Evolutionary conservation across 257 asterid genomes (phyloP), one percentile per base, ranked within the genome.

Genomic region (Solanum sejunctum): DNA sequence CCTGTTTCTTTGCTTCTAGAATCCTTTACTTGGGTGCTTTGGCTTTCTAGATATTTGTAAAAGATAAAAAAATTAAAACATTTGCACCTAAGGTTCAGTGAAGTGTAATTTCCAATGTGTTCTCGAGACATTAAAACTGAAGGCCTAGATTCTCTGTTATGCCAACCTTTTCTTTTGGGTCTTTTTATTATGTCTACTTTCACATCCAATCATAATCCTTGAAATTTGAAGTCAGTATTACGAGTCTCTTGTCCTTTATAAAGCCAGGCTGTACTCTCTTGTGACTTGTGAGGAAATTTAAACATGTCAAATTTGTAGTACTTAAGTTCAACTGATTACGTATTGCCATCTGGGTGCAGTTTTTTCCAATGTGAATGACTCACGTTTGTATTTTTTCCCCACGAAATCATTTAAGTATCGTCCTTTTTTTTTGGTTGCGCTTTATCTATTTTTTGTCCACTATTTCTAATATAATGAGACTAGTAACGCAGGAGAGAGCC

Each of bases 401-500:
- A 23, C 49, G 61, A 52, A 78, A 26, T 10, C 64, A 26, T 78
- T 78, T 26, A 10, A 26, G 3, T 16, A 17, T 52, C 45, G 83
- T 81, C 81, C 52, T 69, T 73, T 23, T 28, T 78, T 10, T 20
- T 83, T 70, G 36, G 49, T 26, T 51, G 58, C 41, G 57, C 79
- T 82, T 16, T 89, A 87, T 57, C 57, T 87, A 58, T 47, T 64
- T 79, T 28, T 52, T 78, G 82, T 17, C 47, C 26, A 23, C 20
- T 51, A 8, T 77, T 51, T 51, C 45, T 77, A 18, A 23, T 49
- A 77, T 54, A 63, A 47, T 84, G 21, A 58, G 71, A 67, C 45
- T 80, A 39, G 55, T 80, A n/a, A 82, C 47, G 16, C 90, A 96
- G 98, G 92, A 80, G 94, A 93, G 92, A 93, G 97, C 88, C 95